Evolutionary conservation across 73 alveolate genomes (phyloP), one percentile per base, ranked within the genome.

Genomic region (Blepharisma japonicum): DNA sequence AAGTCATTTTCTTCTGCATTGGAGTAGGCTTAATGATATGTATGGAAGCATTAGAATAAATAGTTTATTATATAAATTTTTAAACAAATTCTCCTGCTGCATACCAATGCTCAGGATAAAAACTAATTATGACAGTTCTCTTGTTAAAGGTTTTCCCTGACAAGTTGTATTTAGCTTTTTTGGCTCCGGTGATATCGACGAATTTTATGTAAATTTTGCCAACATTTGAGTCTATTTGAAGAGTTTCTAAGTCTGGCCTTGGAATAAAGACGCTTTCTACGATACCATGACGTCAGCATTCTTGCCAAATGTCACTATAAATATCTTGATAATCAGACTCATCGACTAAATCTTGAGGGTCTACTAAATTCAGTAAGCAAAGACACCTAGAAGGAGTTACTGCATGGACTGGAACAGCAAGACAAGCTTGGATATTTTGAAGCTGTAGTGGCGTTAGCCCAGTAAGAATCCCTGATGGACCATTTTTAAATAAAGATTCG

Each of bases 141-240:
- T 90, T 89, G 81, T 91, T 91, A 83, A 83, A 94, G 23, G 74
- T 61, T 78, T 92, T 81, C 11, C 98, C 98, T 46, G 90, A 68
- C 55, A 94, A 56, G 49, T 83, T 85, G 83, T 77, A 94, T 84
- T 95, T 89, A 0, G 97, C 98, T 71, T 89, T 87, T 83, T 94
- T 94, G 6, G 97, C 96, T 9, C 94, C 89, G 56, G 89, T 92
- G 11, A 91, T 53, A 38, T 86, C 85, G 67, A 90, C 76, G 85
- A 94, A 94, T 83, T 91, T 91, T 7, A 94, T 92, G 81, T 91
- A 94, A 25, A 94, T 81, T 81, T 94, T 94, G 51, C 97, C 96
- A 0, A 91, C 96, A 79, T 90, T 90, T 72, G 71, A 84, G 7
- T 91, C 82, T 54, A 85, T 86, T 25, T 87, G 77, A 27, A 83